Evolutionary conservation across 768 basidiomycete genomes (phyloP).

Genomic region (Termitomyces sp.): DNA sequence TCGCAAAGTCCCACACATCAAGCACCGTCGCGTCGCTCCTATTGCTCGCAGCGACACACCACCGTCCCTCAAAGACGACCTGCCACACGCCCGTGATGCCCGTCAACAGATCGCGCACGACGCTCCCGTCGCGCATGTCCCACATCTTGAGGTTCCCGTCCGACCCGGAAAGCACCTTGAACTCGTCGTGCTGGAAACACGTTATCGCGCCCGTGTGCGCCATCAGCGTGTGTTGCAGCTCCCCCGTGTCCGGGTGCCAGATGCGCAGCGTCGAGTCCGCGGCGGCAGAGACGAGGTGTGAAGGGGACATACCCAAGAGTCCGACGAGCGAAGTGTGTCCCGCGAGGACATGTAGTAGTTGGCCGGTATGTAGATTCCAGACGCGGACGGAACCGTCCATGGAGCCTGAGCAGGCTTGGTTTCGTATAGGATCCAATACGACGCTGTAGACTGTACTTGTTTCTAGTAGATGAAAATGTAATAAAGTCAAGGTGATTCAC

Average conservation of each 20-base stretch:
- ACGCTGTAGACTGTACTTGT: conserved; percentile 91
- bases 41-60: conserved; percentile 94
- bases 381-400: conserved; percentile 98
- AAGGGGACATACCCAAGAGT: conserved; percentile 84
- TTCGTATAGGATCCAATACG: conserved; percentile 79
- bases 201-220: conserved; percentile 98
- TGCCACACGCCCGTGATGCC: conserved; percentile 98
- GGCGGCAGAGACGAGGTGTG: conserved; percentile 90
- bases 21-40: conserved; percentile 72
- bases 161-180: conserved; percentile 92
- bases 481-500: conserved; percentile 36
- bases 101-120: conserved; percentile 84
- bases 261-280: conserved; percentile 94
- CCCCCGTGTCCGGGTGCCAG: conserved; percentile 88
- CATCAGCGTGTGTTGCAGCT: conserved; percentile 74
- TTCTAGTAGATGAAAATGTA: background rate
- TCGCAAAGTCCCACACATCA: conserved; percentile 90
- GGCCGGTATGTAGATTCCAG: conserved; percentile 84
- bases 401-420: conserved; percentile 93
- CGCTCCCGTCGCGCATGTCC: conserved; percentile 85
- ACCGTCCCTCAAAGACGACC: conserved; percentile 90
- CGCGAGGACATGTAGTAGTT: conserved; percentile 73
- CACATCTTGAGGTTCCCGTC: conserved; percentile 99
- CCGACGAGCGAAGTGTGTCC: conserved; percentile 97
- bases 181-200: conserved; percentile 98